phyloP scores from a whole-genome alignment of 495 filamentous ascomycete species.

The Aspergillus sclerotiicarbonarius region DNA sequence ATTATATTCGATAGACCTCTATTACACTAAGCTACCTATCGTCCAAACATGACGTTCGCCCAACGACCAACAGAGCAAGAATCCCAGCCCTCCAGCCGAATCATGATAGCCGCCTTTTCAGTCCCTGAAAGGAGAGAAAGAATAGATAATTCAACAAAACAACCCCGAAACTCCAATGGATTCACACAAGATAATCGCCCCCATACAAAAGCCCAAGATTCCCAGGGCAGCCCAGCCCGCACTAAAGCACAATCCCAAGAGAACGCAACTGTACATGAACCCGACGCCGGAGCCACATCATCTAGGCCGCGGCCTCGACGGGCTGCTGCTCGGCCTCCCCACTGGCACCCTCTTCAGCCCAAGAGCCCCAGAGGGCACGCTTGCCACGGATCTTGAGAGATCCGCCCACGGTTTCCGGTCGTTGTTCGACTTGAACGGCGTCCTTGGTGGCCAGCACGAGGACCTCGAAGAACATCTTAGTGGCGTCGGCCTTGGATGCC shows the following conservation, averaged over 20 bases:
- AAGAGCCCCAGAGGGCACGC: conserved; percentile 88
- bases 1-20: conserved; percentile 8
- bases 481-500: conserved; percentile 82
- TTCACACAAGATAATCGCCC: conserved; percentile 15
- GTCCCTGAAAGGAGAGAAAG: conserved; percentile 2
- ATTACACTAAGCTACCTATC: conserved; percentile 17
- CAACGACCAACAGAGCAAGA: conserved; percentile 8
- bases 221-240: conserved; percentile 11
- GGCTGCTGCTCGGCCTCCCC: conserved; percentile 49
- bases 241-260: conserved; percentile 8
- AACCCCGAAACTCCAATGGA: conserved; percentile 16
- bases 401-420: conserved; percentile 66
- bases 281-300: background rate
- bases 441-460: conserved; percentile 96
- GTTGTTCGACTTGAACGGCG: conserved; percentile 94
- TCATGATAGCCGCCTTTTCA: conserved; percentile 21
- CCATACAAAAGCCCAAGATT: conserved; percentile 7
- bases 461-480: conserved; percentile 99
- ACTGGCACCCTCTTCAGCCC: conserved; percentile 83
- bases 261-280: conserved; percentile 14
- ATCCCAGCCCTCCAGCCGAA: background rate
- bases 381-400: conserved; percentile 80
- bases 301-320: conserved; percentile 29
- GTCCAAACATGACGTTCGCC: conserved; percentile 13
- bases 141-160: background rate